Evolutionary conservation across 2,329 filamentous ascomycete genomes (phyloP).

Genomic region (Domatiomyces catenatus): DNA sequence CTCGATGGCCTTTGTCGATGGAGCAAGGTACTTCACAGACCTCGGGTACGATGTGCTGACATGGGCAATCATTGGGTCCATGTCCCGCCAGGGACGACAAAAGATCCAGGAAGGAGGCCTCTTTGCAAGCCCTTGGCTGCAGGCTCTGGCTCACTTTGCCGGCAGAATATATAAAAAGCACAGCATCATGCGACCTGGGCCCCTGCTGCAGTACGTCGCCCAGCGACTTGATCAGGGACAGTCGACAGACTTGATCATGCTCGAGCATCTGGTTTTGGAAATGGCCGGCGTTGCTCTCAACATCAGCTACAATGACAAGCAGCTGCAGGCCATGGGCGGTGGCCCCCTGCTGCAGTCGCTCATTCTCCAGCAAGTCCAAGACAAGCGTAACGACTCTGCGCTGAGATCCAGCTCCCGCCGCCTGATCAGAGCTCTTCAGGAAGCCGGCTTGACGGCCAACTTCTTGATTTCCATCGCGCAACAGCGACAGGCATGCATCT

Average conservation of each 20-base stretch:
- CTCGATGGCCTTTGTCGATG: slow-evolving; percentile 88
- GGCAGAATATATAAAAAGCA: slow-evolving; percentile 83
- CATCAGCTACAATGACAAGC: slow-evolving; percentile 72
- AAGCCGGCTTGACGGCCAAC: slow-evolving; percentile 62
- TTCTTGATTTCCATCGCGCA: slow-evolving; percentile 83
- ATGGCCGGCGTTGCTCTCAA: slow-evolving; percentile 91
- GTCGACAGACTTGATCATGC: slow-evolving; percentile 75
- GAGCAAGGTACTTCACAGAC: slow-evolving; percentile 82
- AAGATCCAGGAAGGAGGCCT: slow-evolving; percentile 50
- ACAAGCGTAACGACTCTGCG: slow-evolving; percentile 58
- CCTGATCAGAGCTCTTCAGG: slow-evolving; percentile 62
- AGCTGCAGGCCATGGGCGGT: slow-evolving; percentile 76
- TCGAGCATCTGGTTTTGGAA: slow-evolving; percentile 75
- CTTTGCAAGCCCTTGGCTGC: slow-evolving; percentile 81
- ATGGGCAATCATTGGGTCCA: slow-evolving; percentile 71
- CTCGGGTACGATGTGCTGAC: slow-evolving; percentile 85
- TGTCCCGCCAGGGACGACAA: slow-evolving; percentile 42
- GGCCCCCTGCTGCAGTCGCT: slow-evolving; percentile 65
- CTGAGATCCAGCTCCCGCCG: slow-evolving; percentile 57
- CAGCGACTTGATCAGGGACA: slow-evolving; percentile 69
- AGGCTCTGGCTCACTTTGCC: slow-evolving; percentile 77
- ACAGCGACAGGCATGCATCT: slow-evolving; percentile 75
- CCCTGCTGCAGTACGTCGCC: slow-evolving; percentile 78
- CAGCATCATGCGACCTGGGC: slow-evolving; percentile 63
- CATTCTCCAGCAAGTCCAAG: slow-evolving; percentile 63